Evolutionary conservation across 208 protist species (phyloP), one percentile per base, ranked within the genome.

Genomic region (Phytomonas sp.): DNA sequence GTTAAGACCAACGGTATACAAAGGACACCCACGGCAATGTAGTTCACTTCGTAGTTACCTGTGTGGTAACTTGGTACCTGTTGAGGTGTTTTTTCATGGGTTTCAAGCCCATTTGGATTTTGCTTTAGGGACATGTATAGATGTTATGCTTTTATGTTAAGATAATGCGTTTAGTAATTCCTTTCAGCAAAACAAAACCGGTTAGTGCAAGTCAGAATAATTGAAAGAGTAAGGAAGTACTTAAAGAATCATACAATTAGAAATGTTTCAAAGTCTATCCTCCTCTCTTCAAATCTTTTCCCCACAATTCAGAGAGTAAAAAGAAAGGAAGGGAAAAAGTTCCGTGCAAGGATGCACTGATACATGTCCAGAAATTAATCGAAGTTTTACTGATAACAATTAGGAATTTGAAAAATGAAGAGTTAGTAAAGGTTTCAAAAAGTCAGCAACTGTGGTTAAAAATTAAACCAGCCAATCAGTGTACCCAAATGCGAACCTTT

Each of bases 401-500:
- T 65, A 60, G 20, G 33, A 0, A 23, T 65, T 46, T 46, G 9
- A 23, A 51, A 17, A 33, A 37, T 36, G 43, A 53, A 63, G 23
- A 68, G 4, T 1, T 8, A 68, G 31, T 46, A 37, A 68, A 68
- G 4, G 20, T 46, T 33, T 6, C 17, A 65, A 34, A 68, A 46
- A 68, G 66, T 9, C 23, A 6, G 17, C n/a, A 60, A 5, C 37
- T 59, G 23, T 26, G 20, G 5, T 26, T 65, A 23, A 65, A 33
- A 60, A 65, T 2, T 65, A 56, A 56, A 56, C 6, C 61, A 65
- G 17, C 6, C 61, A 65, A 65, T 65, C 37, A 96, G 66, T 96
- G 89, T 53, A 93, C 80, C 92, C 92, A 96, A 65, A 96, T 92
- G 53, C 88, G 82, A 63, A 97, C 89, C 34, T 74, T 87, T 76